Conservation (phyloP, 768 basidiomycete species). For the Lanmaoa pseudosensibilis region DNA sequence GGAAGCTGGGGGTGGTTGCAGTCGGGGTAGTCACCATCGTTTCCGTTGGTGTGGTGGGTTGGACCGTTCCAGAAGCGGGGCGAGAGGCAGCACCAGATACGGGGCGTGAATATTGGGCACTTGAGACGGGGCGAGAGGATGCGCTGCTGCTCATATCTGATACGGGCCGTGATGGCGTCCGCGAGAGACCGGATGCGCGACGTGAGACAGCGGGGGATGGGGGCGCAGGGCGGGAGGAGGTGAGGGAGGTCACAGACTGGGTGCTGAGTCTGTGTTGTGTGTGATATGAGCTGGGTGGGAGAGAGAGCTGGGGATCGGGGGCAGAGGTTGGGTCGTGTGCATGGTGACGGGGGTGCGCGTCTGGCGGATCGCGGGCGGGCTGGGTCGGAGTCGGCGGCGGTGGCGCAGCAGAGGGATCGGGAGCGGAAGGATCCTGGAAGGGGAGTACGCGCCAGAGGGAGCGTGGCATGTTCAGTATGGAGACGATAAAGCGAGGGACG, state of each 20-base stretch:
- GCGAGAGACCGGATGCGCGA: conserved; percentile 34
- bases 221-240: conserved; percentile 58
- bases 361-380: conserved; percentile 37
- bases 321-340: background rate
- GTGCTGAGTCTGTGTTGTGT: conserved; percentile 23
- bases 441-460: conserved; percentile 27
- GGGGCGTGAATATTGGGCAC: conserved; percentile 7
- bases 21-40: background rate
- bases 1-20: background rate
- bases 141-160: conserved; percentile 18
- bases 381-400: background rate
- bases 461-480: conserved; percentile 32
- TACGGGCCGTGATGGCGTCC: conserved; percentile 25
- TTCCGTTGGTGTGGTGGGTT: background rate
- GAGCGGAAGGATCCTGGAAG: conserved; percentile 36
- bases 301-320: conserved; percentile 4
- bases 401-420: conserved; percentile 35
- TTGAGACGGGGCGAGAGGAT: conserved; percentile 23
- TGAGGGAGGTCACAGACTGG: conserved; percentile 35
- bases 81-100: conserved; percentile 4
- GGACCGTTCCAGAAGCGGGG: background rate
- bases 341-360: background rate
- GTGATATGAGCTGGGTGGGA: conserved; percentile 4
- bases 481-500: conserved; percentile 27
- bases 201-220: conserved; percentile 57